Evolutionary conservation across 2,329 filamentous ascomycete genomes (phyloP).

Genomic region (Trichoderma gracile): DNA sequence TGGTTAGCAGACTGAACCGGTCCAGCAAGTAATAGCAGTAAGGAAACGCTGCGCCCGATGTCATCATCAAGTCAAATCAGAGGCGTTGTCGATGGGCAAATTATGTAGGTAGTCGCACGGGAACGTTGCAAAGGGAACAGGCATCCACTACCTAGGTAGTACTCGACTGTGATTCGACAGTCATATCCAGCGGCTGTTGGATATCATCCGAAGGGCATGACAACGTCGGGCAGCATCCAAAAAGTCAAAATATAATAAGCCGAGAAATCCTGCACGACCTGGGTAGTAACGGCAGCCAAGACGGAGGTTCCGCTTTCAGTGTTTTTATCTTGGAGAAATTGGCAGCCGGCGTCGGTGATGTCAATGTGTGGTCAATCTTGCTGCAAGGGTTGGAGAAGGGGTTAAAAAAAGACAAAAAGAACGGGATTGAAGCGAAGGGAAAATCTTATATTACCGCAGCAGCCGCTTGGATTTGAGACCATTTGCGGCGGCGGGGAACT

Average conservation of each 20-base stretch:
- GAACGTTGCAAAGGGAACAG: too few species aligned
- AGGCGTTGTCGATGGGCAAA: not conserved
- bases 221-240: too few species aligned
- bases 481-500: conserved; percentile 22
- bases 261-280: not conserved
- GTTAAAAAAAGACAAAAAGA: not conserved
- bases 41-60: not conserved
- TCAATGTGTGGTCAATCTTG: not conserved
- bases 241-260: too few species aligned
- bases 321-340: not conserved
- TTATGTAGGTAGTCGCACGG: too few species aligned
- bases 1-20: not conserved
- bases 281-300: not conserved
- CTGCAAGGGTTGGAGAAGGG: conserved; percentile 5
- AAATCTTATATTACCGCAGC: conserved; percentile 17
- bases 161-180: too few species aligned
- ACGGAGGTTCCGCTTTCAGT: not conserved
- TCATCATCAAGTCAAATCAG: not conserved
- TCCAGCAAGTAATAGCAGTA: not conserved
- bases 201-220: too few species aligned
- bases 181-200: too few species aligned
- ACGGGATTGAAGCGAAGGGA: too few species aligned
- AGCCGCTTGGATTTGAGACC: conserved; percentile 15
- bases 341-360: conserved; percentile 1
- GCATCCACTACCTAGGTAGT: too few species aligned